phyloP scores from a whole-genome alignment of 2,329 filamentous ascomycete genomes.

The Talaromyces sp. region DNA sequence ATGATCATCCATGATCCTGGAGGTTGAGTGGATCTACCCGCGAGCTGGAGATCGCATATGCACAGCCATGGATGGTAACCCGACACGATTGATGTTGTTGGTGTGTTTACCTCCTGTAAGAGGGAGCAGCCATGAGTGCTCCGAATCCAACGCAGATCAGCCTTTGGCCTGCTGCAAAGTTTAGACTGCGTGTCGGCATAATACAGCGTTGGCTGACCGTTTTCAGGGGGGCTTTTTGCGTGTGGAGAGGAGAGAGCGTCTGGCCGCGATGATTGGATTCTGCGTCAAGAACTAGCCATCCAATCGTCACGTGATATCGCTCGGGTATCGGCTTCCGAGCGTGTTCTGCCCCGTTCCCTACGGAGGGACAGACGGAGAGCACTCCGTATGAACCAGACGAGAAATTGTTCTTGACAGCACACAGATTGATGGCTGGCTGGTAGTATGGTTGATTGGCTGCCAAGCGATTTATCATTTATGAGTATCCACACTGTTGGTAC shows the following conservation, averaged over 20 bases:
- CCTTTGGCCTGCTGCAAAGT: background rate
- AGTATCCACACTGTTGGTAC: background rate
- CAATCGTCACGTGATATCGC: background rate
- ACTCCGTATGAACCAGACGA: background rate
- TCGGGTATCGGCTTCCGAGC: background rate
- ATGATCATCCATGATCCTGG: conserved; percentile 8
- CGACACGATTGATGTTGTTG: background rate
- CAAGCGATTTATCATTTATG: background rate
- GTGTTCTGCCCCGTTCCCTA: background rate
- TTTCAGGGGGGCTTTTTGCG: background rate
- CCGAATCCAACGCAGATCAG: background rate
- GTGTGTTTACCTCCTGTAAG: too few relatives aligned
- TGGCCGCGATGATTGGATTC: background rate
- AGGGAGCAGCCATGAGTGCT: background rate
- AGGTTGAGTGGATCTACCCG: conserved; percentile 11
- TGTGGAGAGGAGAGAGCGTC: background rate
- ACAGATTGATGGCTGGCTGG: background rate
- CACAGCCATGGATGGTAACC: background rate
- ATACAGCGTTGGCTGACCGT: background rate
- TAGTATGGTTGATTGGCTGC: background rate
- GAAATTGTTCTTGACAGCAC: background rate
- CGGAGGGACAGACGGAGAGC: background rate
- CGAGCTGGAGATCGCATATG: conserved; percentile 2
- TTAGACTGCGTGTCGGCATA: background rate
- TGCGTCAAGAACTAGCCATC: background rate